phyloP scores from a whole-genome alignment of 768 basidiomycete species.

The Trichaptum fuscoviolaceum region DNA sequence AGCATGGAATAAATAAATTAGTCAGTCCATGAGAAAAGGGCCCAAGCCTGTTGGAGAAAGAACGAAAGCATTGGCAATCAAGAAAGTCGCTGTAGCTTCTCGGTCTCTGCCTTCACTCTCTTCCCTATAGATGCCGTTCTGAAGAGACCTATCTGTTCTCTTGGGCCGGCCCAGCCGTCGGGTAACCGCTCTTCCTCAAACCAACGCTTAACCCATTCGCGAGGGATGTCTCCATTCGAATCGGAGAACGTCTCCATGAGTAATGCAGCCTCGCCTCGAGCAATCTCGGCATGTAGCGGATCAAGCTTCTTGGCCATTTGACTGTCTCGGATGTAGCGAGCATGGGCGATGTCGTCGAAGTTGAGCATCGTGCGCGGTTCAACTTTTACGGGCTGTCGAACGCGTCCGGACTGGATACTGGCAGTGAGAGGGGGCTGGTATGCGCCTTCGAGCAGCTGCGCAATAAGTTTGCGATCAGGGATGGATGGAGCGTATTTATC shows the following conservation, averaged over 20 bases:
- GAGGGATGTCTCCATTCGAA: not conserved
- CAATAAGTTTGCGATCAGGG: slow-evolving; percentile 14
- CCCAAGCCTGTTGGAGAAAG: not conserved
- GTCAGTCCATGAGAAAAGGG: too few relatives aligned
- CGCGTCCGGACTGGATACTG: not conserved
- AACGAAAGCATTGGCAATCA: not conserved
- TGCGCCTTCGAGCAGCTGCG: slow-evolving; percentile 10
- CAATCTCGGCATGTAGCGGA: slow-evolving; percentile 45
- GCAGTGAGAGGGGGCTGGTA: not conserved
- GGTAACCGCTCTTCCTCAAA: slow-evolving; percentile 59
- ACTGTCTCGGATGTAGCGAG: slow-evolving; percentile 42
- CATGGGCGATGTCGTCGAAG: slow-evolving; percentile 42
- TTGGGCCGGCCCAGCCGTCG: slow-evolving; percentile 38
- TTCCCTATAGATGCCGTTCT: not conserved
- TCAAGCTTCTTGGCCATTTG: slow-evolving; percentile 29
- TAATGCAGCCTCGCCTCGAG: slow-evolving; percentile 53
- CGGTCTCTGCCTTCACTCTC: not conserved
- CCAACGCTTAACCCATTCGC: slow-evolving; percentile 33
- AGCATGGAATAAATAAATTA: too few relatives aligned
- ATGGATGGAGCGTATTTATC: slow-evolving; percentile 17
- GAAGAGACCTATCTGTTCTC: not conserved
- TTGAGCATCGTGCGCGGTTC: slow-evolving; percentile 21
- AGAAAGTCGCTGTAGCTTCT: not conserved
- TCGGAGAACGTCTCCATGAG: slow-evolving; percentile 51
- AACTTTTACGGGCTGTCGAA: not conserved